Base-by-base conservation (phyloP, 495 filamentous ascomycete genomes). In the Pseudevernia furfuracea region DNA sequence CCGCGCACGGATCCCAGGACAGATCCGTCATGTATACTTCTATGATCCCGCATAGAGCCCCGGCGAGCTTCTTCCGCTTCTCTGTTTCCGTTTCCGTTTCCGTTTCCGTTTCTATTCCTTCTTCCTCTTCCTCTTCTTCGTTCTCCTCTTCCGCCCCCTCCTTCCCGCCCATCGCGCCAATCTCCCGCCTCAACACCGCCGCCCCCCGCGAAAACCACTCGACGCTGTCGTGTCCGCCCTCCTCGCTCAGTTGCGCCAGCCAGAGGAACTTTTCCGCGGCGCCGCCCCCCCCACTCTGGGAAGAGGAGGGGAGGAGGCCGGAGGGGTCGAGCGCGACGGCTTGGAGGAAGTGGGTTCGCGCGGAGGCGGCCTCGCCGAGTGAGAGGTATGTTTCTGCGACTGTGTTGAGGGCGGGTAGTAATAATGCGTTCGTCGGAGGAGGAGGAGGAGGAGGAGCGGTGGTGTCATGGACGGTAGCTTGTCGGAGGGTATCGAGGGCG, bases 1-100 rank as follows among this genome's bases (percentile, higher is more conserved):
- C 95, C 2, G 92, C 92, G 67, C 95, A 90, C 57, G 87, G 85
- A 73, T 95, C 91, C 89, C 90, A 96, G 32, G 89, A 84, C 55
- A 99, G 81, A 78, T 99, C 95, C 37, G 92, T 97, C 95, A 99
- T 99, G 73, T 96, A 97, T 39, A 97, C 88, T 74, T 99, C 95
- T 0, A 89, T 84, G 61, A 96, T 86, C 3, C 87, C 89, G 74
- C 95, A 97, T 36, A 99, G 80, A 7, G 92, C 90, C 66, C 87
- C 89, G 1, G 90, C 89, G 44, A 97, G 76, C 72, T 93, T 91
- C 58, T 74, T 78, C 71, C 85, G 85, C 77, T 92, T 89, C 71
- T 94, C 88, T n/a, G n/a, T n/a, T n/a, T n/a, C n/a, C n/a, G n/a
- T n/a, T n/a, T n/a, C n/a, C n/a, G n/a, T n/a, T n/a, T n/a, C n/a